phyloP scores from a whole-genome alignment of 2,329 filamentous ascomycete species.

The Diaporthe amygdali region DNA sequence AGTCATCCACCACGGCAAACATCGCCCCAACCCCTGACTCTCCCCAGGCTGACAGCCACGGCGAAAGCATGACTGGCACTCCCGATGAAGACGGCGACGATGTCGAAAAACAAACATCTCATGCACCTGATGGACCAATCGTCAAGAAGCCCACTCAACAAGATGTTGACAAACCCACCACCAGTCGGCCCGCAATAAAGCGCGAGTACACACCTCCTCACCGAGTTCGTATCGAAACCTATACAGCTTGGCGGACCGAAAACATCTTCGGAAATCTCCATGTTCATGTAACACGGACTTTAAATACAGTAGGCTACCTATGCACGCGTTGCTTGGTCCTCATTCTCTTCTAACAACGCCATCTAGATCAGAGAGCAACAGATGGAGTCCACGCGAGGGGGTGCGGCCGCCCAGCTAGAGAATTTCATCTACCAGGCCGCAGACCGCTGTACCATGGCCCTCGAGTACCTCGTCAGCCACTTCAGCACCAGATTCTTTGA shows the following conservation, averaged over 20 bases:
- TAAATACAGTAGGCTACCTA: background rate
- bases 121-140: background rate
- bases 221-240: background rate
- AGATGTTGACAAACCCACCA: background rate
- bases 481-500: background rate
- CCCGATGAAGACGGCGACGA: background rate
- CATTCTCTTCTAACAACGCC: no score
- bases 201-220: background rate
- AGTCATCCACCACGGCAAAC: background rate
- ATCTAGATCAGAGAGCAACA: background rate
- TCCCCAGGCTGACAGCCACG: background rate
- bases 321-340: no score
- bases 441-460: background rate
- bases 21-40: background rate
- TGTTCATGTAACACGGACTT: background rate
- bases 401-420: background rate
- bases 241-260: background rate
- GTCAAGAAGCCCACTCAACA: background rate
- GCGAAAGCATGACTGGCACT: background rate
- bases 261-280: background rate
- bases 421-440: background rate
- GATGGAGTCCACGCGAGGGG: background rate
- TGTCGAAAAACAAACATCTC: background rate
- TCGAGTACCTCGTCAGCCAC: background rate
- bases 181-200: background rate